Conservation (phyloP, 202 grass and related monocot genomes). For the Zoysia matrella region DNA sequence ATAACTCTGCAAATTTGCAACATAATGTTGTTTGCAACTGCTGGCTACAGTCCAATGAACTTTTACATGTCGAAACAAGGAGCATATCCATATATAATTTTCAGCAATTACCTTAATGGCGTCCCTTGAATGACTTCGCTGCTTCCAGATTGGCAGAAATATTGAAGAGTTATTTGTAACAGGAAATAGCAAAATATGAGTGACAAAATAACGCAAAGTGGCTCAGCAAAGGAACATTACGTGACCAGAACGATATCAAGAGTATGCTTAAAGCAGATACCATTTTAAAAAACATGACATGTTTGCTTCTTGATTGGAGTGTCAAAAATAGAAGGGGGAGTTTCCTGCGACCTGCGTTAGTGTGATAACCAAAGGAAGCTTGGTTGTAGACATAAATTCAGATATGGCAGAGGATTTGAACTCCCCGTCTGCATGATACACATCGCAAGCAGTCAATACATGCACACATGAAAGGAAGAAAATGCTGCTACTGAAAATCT, state of each 20-base stretch:
- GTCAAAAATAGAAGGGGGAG: constrained; percentile 77
- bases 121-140: constrained; percentile 85
- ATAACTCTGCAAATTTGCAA: not conserved
- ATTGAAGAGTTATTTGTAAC: constrained; percentile 68
- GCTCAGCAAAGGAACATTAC: constrained; percentile 16
- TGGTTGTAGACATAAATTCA: constrained; percentile 84
- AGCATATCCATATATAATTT: too few relatives aligned
- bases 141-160: constrained; percentile 70
- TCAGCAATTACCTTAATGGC: constrained; percentile 65
- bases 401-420: constrained; percentile 73
- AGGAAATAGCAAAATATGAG: constrained; percentile 84
- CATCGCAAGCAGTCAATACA: not conserved
- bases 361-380: constrained; percentile 77
- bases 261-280: not conserved
- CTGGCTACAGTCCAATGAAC: not conserved
- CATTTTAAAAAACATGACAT: constrained; percentile 15
- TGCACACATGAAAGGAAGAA: not conserved
- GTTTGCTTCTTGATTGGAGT: constrained; percentile 96
- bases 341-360: constrained; percentile 67
- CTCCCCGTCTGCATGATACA: constrained; percentile 67
- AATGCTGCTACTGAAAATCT: constrained; percentile 20
- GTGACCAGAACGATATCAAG: constrained; percentile 3
- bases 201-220: constrained; percentile 20
- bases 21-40: not conserved
- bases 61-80: not conserved